Evolutionary conservation across 768 basidiomycete genomes (phyloP), one percentile per base, ranked within the genome.

Genomic region (Suillus sp.): DNA sequence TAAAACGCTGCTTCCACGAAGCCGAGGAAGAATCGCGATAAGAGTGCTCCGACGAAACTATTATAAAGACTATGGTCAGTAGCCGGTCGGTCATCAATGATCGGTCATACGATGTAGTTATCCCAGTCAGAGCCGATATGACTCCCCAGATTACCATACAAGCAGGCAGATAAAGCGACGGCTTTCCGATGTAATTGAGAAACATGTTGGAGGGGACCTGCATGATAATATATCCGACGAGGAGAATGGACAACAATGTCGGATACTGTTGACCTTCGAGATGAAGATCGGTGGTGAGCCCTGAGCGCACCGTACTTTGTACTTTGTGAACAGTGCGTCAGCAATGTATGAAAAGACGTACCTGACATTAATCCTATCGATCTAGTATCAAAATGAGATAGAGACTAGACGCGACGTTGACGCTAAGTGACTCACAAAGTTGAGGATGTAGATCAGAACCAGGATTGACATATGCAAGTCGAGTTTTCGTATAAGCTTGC

Each of bases 91-190:
- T 30, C 13, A 30, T 60, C 16, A 57, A 27, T 51, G 40, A 53
- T 45, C 9, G 8, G 50, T 64, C 68, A 3, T 58, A 74, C 74
- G 77, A 74, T 59, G 65, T 75, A 22, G 70, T 71, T n/a, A 75
- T 58, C 1, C 72, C 73, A 34, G 84, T 87, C 61, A 84, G 67
- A 43, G 79, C 72, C 16, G 86, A 87, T n/a, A 86, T 81, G 35
- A 76, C 75, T 2, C 90, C 92, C 90, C 90, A 92, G 34, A 90
- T 66, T 11, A 85, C 78, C 89, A 91, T 91, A 67, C 85, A 87
- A 34, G 32, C 32, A 8, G 32, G 32, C 32, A 34, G 32, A 34
- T 34, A 34, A 34, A 34, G 32, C 32, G 88, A 90, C 2, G 90
- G 90, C 69, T 82, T 76, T 48, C 87, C 89, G 20, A 88, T 83